These are phyloP conservation scores for Logfia minima DNA, from an alignment of 129 eudicot species.

Conservation along the genomic window DNA sequence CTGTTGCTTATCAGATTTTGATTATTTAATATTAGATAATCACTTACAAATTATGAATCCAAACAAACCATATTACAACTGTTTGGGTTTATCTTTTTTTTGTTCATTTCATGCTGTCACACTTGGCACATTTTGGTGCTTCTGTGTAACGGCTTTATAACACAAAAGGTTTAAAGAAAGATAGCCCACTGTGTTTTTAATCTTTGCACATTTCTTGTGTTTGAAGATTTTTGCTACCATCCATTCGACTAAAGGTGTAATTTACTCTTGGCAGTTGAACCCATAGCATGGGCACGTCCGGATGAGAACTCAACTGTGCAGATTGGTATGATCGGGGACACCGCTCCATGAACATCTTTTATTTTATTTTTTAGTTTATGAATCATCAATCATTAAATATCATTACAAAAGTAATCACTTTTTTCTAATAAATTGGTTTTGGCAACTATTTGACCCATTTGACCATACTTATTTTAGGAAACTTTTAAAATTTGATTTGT, in stretches of 20 bases:
- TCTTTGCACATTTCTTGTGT: too few relatives aligned
- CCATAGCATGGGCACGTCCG: slow-evolving; percentile 56
- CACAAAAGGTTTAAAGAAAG: too few relatives aligned
- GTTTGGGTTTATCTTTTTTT: background rate
- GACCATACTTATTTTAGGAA: background rate
- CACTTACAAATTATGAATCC: background rate
- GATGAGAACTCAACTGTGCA: slow-evolving; percentile 40
- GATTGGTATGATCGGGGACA: slow-evolving; percentile 36
- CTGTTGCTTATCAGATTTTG: background rate
- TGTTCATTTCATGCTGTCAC: background rate
- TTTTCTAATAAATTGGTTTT: background rate
- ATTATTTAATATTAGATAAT: too few relatives aligned
- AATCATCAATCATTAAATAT: background rate
- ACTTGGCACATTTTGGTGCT: background rate
- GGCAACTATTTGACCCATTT: slow-evolving; percentile 16
- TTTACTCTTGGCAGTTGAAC: slow-evolving; percentile 39
- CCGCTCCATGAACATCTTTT: slow-evolving; percentile 1
- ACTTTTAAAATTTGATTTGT: background rate
- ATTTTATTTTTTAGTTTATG: background rate
- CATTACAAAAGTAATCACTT: background rate
- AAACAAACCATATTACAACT: background rate
- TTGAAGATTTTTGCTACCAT: background rate
- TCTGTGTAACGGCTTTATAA: background rate
- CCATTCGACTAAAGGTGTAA: background rate
- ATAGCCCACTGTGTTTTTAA: too few relatives aligned